A percentile compares a stretch with the other conserved stretches of the same genome.
These are phyloP conservation scores for Apiospora aurea DNA, from an alignment of 2,329 filamentous ascomycete species.

Conservation along the genomic window DNA sequence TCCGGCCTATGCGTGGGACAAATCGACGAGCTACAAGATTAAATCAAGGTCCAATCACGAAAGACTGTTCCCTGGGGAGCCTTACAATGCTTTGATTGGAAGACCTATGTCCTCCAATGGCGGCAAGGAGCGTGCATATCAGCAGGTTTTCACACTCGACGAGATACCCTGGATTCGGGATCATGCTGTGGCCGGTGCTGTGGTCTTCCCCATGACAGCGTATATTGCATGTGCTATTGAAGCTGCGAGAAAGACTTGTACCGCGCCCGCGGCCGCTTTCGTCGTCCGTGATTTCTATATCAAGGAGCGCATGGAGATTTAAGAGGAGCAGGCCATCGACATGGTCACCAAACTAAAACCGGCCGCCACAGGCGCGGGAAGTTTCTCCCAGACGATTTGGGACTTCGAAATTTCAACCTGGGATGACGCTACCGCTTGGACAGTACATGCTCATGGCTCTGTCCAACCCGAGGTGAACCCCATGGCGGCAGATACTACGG, in stretches of 20 bases:
- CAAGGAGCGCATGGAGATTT: conserved; percentile 35
- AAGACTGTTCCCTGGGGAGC: conserved; percentile 23
- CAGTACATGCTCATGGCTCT: conserved; percentile 34
- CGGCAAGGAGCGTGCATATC: conserved; percentile 4
- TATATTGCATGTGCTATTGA: conserved; percentile 30
- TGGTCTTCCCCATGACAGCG: conserved; percentile 31
- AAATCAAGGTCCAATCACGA: conserved; percentile 20
- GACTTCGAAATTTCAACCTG: conserved; percentile 29
- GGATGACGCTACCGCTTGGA: conserved; percentile 34
- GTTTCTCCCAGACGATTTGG: conserved; percentile 31
- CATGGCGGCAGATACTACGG: conserved; percentile 32
- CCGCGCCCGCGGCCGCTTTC: conserved; percentile 19
- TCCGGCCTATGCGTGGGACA: conserved; percentile 33
- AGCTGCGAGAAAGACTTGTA: conserved; percentile 24
- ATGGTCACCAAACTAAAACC: conserved; percentile 37
- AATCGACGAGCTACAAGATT: conserved; percentile 24
- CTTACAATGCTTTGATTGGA: conserved; percentile 12
- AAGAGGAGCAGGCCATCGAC: conserved; percentile 39
- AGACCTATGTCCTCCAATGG: conserved; percentile 4
- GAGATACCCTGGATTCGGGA: conserved; percentile 37
- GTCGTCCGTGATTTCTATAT: conserved; percentile 30
- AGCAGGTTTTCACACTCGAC: conserved; percentile 17
- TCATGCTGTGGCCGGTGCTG: conserved; percentile 46
- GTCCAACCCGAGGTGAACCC: conserved; percentile 32
- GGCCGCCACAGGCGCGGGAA: conserved; percentile 28